A percentile compares a stretch with the other conserved stretches of the same genome.
These are phyloP conservation scores for Aspergillus brunneoviolaceus DNA, from an alignment of 2,329 filamentous ascomycete species.

Conservation along the genomic window DNA sequence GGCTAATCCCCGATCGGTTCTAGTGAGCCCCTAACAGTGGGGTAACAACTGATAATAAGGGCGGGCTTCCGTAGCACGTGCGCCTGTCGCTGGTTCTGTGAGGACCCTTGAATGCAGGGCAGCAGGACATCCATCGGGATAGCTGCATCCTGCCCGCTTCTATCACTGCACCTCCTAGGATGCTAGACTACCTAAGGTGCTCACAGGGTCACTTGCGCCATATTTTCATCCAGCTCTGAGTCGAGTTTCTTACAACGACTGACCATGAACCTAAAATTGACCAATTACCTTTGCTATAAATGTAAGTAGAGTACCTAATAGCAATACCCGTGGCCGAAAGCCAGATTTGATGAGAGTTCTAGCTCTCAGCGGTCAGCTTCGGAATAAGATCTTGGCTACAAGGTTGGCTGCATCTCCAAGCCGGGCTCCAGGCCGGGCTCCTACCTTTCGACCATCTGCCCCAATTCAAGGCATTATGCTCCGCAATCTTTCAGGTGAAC, in stretches of 20 bases:
- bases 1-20: not conserved
- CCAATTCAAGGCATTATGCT: not conserved
- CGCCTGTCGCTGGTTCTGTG: conserved; percentile 5
- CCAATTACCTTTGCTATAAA: not conserved
- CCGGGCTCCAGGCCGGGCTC: not conserved
- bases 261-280: not conserved
- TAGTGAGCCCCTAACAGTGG: not conserved
- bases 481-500: not conserved
- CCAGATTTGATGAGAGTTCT: not conserved
- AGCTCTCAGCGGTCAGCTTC: not conserved
- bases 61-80: not conserved
- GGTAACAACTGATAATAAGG: not conserved
- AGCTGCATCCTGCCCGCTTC: not conserved
- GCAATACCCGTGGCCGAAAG: not conserved
- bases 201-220: not conserved
- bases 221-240: not conserved
- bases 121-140: too few relatives aligned
- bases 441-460: not conserved
- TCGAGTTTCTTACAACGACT: not conserved
- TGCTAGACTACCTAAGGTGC: too few relatives aligned
- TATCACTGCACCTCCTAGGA: too few relatives aligned
- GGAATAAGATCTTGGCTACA: not conserved
- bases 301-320: not conserved
- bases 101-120: not conserved
- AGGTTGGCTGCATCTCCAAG: not conserved